A percentile compares a stretch with the other conserved stretches of the same genome.
Evolutionary conservation across 2,329 filamentous ascomycete genomes (phyloP).

Genomic region (Aaosphaeria arxii): DNA sequence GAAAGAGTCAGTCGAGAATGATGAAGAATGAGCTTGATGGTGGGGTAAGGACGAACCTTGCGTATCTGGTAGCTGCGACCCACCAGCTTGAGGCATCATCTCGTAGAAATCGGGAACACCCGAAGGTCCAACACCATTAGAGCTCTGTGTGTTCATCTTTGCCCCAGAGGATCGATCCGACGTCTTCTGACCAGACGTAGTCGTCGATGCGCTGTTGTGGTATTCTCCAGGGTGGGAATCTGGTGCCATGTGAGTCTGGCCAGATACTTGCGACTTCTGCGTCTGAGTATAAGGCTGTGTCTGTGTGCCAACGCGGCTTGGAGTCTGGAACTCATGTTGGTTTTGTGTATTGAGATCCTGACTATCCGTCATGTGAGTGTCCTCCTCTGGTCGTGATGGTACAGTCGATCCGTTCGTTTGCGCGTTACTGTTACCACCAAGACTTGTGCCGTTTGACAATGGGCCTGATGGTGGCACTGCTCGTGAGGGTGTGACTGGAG

Average conservation of each 20-base stretch:
- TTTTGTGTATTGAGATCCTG: constrained; percentile 35
- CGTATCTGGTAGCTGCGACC: constrained; percentile 63
- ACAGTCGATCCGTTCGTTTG: constrained; percentile 42
- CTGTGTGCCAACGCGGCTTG: constrained; percentile 25
- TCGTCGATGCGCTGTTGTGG: constrained; percentile 86
- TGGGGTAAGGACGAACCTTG: constrained; percentile 48
- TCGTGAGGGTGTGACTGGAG: constrained; percentile 43
- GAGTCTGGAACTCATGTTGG: constrained; percentile 32
- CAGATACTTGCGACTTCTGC: constrained; percentile 63
- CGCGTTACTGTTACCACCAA: constrained; percentile 28
- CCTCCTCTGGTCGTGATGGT: constrained; percentile 40
- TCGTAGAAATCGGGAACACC: constrained; percentile 56
- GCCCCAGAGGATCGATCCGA: constrained; percentile 68
- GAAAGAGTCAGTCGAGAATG: not conserved
- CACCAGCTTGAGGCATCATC: constrained; percentile 49
- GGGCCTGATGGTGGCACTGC: constrained; percentile 46
- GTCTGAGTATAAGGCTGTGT: constrained; percentile 44
- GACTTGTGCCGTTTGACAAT: constrained; percentile 57
- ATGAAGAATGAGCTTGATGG: not conserved
- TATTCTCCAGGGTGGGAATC: constrained; percentile 61
- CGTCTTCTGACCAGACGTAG: constrained; percentile 75
- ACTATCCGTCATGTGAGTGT: constrained; percentile 45
- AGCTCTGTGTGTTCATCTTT: constrained; percentile 67
- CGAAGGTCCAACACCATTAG: constrained; percentile 56
- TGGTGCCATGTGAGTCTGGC: constrained; percentile 57